Base-by-base conservation (phyloP, 129 eudicot genomes). In the Chrysanthemum seticuspe region DNA sequence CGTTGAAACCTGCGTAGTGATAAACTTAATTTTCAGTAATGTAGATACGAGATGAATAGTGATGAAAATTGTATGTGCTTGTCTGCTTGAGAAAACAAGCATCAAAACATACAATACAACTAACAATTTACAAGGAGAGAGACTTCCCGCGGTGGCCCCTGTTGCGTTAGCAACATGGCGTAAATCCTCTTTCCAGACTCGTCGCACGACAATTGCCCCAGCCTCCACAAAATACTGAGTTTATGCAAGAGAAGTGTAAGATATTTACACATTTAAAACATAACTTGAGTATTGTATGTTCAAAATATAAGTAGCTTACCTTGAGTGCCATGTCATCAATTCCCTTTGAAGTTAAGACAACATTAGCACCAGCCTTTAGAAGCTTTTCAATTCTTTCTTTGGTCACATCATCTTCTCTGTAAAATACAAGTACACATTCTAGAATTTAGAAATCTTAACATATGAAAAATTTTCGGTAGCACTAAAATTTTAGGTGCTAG, bases 131-230 rank as follows among this genome's bases (percentile, higher is more conserved):
- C 8, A 36, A 36, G 44, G 44, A 1, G 44, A 6, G 44, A 36
- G 8, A 36, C 44, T 36, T 36, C 5, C 99, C 83, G 80, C 82
- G 19, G 99, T 86, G 57, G 97, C 99, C 68, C 99, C 99, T 6
- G 99, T 95, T 27, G 99, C 93, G 85, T 95, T 95, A 65, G 97
- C 97, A 73, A 95, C 97, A 76, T 90, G 99, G 68, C 97, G 97
- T 62, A 95, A 82, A 80, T 95, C 97, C 78, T 95, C 99, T 73
- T 95, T 95, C 23, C 91, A 93, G 54, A 95, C 97, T 70, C 96
- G 99, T 52, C 97, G 82, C 14, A 95, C 99, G 68, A 96, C 99
- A 85, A 95, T 95, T 6, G 97, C 99, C 79, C 99, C 97, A 79
- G 99, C 97, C 72, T 95, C 99, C 79, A 95, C 99, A 80, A 95